Base-by-base conservation (phyloP, 2,329 filamentous ascomycete genomes). In the Cordyceps cateniannulata region DNA sequence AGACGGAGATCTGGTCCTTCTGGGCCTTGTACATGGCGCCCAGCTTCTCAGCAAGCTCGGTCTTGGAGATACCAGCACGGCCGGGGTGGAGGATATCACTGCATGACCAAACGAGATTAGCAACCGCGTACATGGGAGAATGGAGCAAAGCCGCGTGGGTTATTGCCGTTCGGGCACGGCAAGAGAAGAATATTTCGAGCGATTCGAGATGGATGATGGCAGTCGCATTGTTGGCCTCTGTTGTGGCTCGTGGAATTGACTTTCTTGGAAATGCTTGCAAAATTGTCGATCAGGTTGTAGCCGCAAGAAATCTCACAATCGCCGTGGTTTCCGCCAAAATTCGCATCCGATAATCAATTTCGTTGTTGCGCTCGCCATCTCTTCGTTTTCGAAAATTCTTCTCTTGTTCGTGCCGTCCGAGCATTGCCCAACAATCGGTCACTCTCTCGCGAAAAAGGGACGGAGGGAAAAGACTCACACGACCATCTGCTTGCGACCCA, bases 21-120 rank as follows among this genome's bases (percentile, higher is more conserved):
- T 88, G 88, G 79, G 91, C 89, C 89, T 98, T 98, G 92, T 99
- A 99, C 73, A 98, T 85, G 80, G 89, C 85, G 75, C 89, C 86
- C 73, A 99, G 88, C 87, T 97, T 98, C 76, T 86, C 85, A 73
- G 93, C 91, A 82, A 99, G 93, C 80, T 98, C 93, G 75, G 96
- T 91, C 87, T 98, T 98, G 85, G 91, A 92, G 83, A 99, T 95
- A 84, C 97, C 97, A 82, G 95, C 83, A 75, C 92, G 92, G 86
- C 90, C 90, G 79, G 95, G 95, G 88, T 99, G 95, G 81, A 99
- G 93, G 84, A 99, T 93, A 80, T 99, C 95, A 85, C 95, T 99
- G 79, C 16, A 42, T 6, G 2, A 62, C 5, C 38, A 35, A n/a
- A n/a, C 38, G n/a, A n/a, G 22, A 32, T 63, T 58, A 61, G 54